Evolutionary conservation across 2,329 filamentous ascomycete species (phyloP), one percentile per base, ranked within the genome.

Genomic region (Fusarium torreyae): DNA sequence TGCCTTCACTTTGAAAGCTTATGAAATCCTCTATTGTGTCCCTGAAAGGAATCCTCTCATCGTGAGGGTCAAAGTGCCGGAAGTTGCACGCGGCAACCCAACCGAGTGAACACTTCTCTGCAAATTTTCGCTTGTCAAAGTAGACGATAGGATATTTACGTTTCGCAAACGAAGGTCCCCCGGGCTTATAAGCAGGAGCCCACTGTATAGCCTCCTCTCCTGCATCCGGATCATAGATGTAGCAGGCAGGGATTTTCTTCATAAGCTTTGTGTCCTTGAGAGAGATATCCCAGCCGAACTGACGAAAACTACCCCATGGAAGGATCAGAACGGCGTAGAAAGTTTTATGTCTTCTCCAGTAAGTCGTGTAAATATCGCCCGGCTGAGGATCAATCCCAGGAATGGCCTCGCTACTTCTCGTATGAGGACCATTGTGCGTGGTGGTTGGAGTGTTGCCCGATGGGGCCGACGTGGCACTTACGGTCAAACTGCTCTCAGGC

Each of bases 121-220:
- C 65, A 11, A 69, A 66, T 1, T 18, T 15, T 1, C 1, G 0
- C 0, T 9, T 24, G 10, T 69, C 55, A 4, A 69, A 69, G 11
- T 50, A 70, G 2, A 63, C 22, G 1, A 63, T 55, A 1, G 67
- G 67, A 24, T 58, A 70, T 17, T 52, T 28, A 2, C 67, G 31
- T 7, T 44, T 46, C 0, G 42, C 3, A 7, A 26, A 36, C 0
- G 15, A 5, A 1, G n/a, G 1, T 0, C 54, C 66, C 2, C 18
- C 43, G 0, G 13, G 2, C 3, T 39, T 36, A 7, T 28, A 70
- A 0, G 9, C 15, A 1, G 45, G 13, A 1, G 28, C 33, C 57
- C 62, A 66, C 24, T 33, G 39, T 6, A 11, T 36, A 8, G 2
- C 17, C n/a, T 5, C 5, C 11, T 14, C 1, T 14, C 28, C 36